These are phyloP conservation scores for Mycena venus DNA, from an alignment of 768 basidiomycete genomes.

Conservation along the genomic window DNA sequence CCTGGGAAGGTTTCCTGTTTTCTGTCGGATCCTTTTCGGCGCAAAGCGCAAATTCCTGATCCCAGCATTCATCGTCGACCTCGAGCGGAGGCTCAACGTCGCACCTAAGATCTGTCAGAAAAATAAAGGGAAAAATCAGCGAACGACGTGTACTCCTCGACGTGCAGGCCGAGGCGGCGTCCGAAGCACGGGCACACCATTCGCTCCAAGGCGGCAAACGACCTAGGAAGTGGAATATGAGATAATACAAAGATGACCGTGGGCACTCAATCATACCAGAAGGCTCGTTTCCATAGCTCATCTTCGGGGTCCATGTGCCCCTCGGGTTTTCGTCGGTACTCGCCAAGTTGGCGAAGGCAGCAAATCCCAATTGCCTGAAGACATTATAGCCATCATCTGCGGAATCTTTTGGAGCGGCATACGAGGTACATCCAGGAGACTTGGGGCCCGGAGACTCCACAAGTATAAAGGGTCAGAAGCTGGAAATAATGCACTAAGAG, in stretches of 20 bases:
- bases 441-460: conserved; percentile 62
- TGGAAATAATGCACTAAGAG: conserved; percentile 19
- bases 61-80: conserved; percentile 61
- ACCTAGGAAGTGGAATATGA: conserved; percentile 33
- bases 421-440: conserved; percentile 65
- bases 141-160: conserved; percentile 69
- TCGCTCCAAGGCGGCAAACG: conserved; percentile 47
- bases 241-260: neutral
- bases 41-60: conserved; percentile 68
- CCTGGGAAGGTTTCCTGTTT: conserved; percentile 61
- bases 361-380: conserved; percentile 67
- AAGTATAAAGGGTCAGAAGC: conserved; percentile 48
- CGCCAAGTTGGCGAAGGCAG: conserved; percentile 70
- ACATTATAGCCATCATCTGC: neutral
- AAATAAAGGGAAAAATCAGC: too few relatives aligned
- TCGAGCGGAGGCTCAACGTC: conserved; percentile 77
- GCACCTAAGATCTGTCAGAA: conserved; percentile 56
- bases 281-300: conserved; percentile 72
- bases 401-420: neutral
- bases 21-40: conserved; percentile 74
- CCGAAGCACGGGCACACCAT: conserved; percentile 64
- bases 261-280: conserved; percentile 56
- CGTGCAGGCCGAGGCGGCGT: conserved; percentile 73
- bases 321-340: conserved; percentile 62
- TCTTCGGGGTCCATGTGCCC: conserved; percentile 57